phyloP scores from a whole-genome alignment of 495 filamentous ascomycete genomes.

The Ramalina peruviana region DNA sequence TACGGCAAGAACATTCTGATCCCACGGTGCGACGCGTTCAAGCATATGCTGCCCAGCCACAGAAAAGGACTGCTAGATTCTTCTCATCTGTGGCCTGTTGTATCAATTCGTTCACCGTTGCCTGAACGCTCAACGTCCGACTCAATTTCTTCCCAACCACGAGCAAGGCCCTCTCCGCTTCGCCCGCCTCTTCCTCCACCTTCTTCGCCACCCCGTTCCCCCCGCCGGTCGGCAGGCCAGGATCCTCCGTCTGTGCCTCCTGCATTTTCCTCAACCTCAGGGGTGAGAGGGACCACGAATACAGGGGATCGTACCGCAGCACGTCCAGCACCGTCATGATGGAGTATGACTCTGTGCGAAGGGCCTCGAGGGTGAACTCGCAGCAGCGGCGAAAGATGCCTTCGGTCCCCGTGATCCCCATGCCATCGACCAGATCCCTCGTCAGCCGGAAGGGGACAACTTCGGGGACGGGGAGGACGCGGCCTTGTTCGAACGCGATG shows the following conservation, averaged over 20 bases:
- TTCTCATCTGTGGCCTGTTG: slow-evolving; percentile 87
- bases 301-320: slow-evolving; percentile 87
- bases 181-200: slow-evolving; percentile 60
- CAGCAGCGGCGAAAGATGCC: slow-evolving; percentile 93
- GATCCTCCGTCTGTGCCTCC: slow-evolving; percentile 40
- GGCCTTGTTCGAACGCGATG: slow-evolving; percentile 90
- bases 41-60: slow-evolving; percentile 62
- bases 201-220: slow-evolving; percentile 26
- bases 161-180: slow-evolving; percentile 81
- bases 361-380: slow-evolving; percentile 88
- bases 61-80: slow-evolving; percentile 85
- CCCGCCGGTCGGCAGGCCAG: slow-evolving; percentile 17
- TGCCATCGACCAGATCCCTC: slow-evolving; percentile 90
- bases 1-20: not conserved
- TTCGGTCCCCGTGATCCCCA: slow-evolving; percentile 91
- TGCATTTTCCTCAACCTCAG: slow-evolving; percentile 68
- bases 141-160: slow-evolving; percentile 90
- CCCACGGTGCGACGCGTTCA: not conserved
- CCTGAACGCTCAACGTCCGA: slow-evolving; percentile 83
- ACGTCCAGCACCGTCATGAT: slow-evolving; percentile 98
- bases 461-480: slow-evolving; percentile 83
- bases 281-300: slow-evolving; percentile 90
- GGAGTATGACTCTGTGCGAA: slow-evolving; percentile 80
- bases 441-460: slow-evolving; percentile 90
- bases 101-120: slow-evolving; percentile 93